Percentiles rank a stretch among this genome's conserved stretches.
Conservation (phyloP, 2,329 filamentous ascomycete genomes). For the Podosphaera xanthii region DNA sequence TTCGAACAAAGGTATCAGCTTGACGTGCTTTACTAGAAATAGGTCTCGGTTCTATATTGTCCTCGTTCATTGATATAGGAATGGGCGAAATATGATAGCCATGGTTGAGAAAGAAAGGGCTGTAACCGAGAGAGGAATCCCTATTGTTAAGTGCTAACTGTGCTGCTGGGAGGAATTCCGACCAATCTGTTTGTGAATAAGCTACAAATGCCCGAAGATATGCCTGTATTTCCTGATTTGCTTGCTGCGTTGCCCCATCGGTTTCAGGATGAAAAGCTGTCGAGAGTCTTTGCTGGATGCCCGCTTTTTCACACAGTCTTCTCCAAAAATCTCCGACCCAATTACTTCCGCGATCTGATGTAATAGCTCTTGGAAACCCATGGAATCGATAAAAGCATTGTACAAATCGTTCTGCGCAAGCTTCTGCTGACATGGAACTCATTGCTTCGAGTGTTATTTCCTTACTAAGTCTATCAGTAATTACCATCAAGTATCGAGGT, state of each 20-base stretch:
- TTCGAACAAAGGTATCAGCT: too few species aligned
- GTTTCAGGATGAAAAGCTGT: background rate
- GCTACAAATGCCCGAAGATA: conserved; percentile 21
- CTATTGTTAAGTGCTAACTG: too few species aligned
- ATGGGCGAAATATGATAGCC: too few species aligned
- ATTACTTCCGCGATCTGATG: background rate
- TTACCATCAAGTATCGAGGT: background rate
- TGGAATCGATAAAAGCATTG: background rate
- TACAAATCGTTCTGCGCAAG: background rate
- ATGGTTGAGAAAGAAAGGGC: too few species aligned
- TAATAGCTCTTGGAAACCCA: background rate
- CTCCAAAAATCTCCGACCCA: background rate
- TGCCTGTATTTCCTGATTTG: background rate
- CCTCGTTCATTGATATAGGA: too few species aligned
- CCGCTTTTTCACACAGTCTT: background rate
- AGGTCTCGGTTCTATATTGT: too few species aligned
- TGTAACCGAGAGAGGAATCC: too few species aligned
- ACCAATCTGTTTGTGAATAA: conserved; percentile 63
- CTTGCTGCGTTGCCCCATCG: background rate
- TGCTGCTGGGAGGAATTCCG: conserved; percentile 42
- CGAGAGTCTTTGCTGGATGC: background rate
- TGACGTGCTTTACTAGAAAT: too few species aligned
- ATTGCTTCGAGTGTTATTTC: background rate
- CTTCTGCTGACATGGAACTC: background rate
- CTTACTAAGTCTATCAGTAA: background rate